Percentiles rank a stretch among this genome's conserved stretches.
phyloP scores from a whole-genome alignment of 1,284 basidiomycete species.

The Somion occarium region DNA sequence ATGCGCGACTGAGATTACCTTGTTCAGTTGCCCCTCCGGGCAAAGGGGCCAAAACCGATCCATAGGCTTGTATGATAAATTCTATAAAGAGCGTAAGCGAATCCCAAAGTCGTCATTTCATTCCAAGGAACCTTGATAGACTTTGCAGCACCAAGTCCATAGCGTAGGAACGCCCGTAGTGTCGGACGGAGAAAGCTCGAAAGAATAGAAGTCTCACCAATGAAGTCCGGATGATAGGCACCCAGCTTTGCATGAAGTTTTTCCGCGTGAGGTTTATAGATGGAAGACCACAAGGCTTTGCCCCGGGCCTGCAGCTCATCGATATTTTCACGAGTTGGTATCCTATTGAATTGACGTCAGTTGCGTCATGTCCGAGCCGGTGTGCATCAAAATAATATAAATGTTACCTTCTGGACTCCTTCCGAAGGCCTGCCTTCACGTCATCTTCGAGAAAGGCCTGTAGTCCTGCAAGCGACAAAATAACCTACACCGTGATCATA shows the following conservation, averaged over 20 bases:
- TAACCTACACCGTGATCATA: slow-evolving; percentile 48
- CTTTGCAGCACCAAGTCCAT: neutral
- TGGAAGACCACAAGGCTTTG: slow-evolving; percentile 78
- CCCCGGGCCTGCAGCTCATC: slow-evolving; percentile 65
- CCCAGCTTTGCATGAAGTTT: slow-evolving; percentile 89
- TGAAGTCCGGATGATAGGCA: slow-evolving; percentile 82
- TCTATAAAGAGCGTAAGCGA: slow-evolving; percentile 39
- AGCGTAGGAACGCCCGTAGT: neutral
- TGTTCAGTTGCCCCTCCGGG: slow-evolving; percentile 54
- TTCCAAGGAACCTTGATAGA: neutral
- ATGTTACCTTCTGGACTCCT: slow-evolving; percentile 40
- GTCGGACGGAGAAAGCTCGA: slow-evolving; percentile 3
- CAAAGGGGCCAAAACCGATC: slow-evolving; percentile 77
- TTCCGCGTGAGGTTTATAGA: slow-evolving; percentile 86
- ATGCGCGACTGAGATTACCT: slow-evolving; percentile 80
- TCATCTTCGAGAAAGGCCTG: slow-evolving; percentile 74
- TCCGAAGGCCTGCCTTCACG: slow-evolving; percentile 67
- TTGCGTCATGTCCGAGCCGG: neutral
- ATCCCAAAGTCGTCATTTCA: neutral
- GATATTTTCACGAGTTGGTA: slow-evolving; percentile 59
- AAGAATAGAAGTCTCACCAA: slow-evolving; percentile 49
- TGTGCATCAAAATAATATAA: neutral
- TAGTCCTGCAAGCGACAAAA: slow-evolving; percentile 77
- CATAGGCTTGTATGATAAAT: slow-evolving; percentile 94
- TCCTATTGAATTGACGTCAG: slow-evolving; percentile 33